Conservation (phyloP, 1,284 basidiomycete species). For the Malassezia equina region DNA sequence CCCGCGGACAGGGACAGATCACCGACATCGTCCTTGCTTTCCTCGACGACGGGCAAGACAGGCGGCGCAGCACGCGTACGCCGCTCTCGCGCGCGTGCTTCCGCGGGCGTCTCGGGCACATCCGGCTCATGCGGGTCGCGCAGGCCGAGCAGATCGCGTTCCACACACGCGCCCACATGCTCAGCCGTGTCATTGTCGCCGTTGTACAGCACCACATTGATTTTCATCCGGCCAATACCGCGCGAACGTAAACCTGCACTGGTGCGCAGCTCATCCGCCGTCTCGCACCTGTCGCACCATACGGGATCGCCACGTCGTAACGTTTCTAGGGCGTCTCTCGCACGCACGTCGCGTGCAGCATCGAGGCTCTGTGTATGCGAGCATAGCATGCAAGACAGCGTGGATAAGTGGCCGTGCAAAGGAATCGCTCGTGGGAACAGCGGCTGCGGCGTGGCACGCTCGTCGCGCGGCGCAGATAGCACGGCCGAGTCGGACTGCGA, state of each 20-base stretch:
- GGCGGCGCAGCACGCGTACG: slow-evolving; percentile 3
- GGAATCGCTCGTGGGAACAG: slow-evolving; percentile 67
- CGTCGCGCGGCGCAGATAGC: slow-evolving; percentile 18
- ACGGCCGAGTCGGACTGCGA: slow-evolving; percentile 37
- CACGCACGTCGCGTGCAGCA: slow-evolving; percentile 20
- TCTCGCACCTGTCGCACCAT: slow-evolving; percentile 67
- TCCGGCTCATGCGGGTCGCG: slow-evolving; percentile 39
- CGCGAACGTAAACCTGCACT: slow-evolving; percentile 69
- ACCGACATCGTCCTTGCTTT: not conserved
- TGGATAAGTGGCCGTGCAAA: slow-evolving; percentile 72
- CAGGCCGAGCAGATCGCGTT: slow-evolving; percentile 41
- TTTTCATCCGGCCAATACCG: slow-evolving; percentile 68
- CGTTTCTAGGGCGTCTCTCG: slow-evolving; percentile 25
- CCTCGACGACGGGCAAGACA: not conserved
- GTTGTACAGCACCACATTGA: slow-evolving; percentile 82
- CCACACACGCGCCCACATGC: slow-evolving; percentile 54
- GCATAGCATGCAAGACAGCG: slow-evolving; percentile 71
- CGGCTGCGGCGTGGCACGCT: slow-evolving; percentile 11
- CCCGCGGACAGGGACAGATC: slow-evolving; percentile 2
- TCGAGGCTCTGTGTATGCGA: slow-evolving; percentile 52
- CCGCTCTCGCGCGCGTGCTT: slow-evolving; percentile 29
- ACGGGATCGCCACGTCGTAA: slow-evolving; percentile 57
- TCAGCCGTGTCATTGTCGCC: slow-evolving; percentile 77
- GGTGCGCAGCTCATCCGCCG: slow-evolving; percentile 61
- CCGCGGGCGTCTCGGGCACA: slow-evolving; percentile 36